Evolutionary conservation across 371 early-diverging fungal genomes (phyloP), one percentile per base, ranked within the genome.

Genomic region (Blastocladiella emersonii): DNA sequence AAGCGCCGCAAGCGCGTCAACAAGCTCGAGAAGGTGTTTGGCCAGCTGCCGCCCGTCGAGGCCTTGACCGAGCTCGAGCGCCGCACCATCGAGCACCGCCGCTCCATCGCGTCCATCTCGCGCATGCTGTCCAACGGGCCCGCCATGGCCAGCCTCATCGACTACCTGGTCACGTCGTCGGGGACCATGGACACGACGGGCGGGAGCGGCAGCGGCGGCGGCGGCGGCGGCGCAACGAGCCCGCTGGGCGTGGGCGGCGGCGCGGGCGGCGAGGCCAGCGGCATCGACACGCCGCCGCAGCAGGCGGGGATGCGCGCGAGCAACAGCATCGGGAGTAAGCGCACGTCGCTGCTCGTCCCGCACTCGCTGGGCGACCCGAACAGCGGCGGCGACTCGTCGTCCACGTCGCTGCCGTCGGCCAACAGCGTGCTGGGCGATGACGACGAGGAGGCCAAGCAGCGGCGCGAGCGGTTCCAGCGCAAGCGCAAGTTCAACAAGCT

Each of bases 11-110:
- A 57, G 45, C 60, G 65, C 39, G 57, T 56, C 36, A 56, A 37
- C 43, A 72, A 72, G 61, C 63, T 72, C 27, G 72, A 70, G 57
- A 66, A 62, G 32, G 44, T 72, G 25, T 63, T 72, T 35, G 72
- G 72, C 30, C 57, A 61, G 35, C 32, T 67, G 34, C 71, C 67
- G 27, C 67, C 72, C 12, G 49, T 63, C 25, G 61, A 70, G 37
- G 56, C 62, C 17, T 23, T 62, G 12, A 61, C 56, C 25, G 55
- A 61, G 15, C 10, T 34, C 25, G 25, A 62, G 25, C 25, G 57
- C 15, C n/a, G 32, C 25, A 53, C 59, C 15, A 19, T 61, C 5
- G 32, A 45, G 37, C 62, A 62, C 30, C 44, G 55, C n/a, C 25
- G 34, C n/a, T 62, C 59, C 17, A 62, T 62, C 19, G 25, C n/a